Base-by-base conservation (phyloP, 345 rosid genomes). In the Boechera divaricarpa region DNA sequence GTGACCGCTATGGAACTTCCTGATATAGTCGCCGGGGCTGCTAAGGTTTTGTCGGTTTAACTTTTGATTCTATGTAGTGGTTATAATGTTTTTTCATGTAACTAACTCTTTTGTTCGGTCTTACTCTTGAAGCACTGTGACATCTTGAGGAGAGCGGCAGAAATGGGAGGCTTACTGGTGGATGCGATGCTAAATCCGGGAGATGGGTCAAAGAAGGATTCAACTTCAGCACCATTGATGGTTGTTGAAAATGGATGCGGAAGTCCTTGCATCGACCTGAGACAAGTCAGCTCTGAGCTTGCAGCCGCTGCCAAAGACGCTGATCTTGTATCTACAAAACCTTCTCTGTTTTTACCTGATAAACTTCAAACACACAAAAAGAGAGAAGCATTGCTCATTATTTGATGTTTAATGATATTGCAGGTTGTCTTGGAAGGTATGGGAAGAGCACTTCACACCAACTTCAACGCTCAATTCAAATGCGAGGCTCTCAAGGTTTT, bases 221-320 rank as follows among this genome's bases (percentile, higher is more conserved):
- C 86, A 29, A 45, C 90, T 57, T 90, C 92, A n/a, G 93, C 86
- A 63, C 93, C 99, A 53, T 77, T 95, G 83, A 95, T 87, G 99
- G 99, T 92, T 74, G 99, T 95, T 38, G 99, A 92, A 85, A 95
- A 95, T 76, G 99, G 99, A 15, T 95, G 98, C 16, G 99, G 99
- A 60, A 92, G 99, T 82, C 99, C 99, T 54, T 95, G 99, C 84
- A 92, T 95, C 5, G 99, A 95, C 80, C 83, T 95, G 42, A 84
- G 98, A 82, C 98, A 95, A 83, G 99, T 95, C 88, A 95, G 99
- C 91, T 92, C 96, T 6, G 98, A 95, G 88, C 94, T 95, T 67
- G 98, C 99, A 51, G 98, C 94, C 15, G 90, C 90, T 49, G 97
- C 99, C 56, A 87, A 86, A 83, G 86, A 85, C 80, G 98, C 99